phyloP scores from a whole-genome alignment of 2,329 filamentous ascomycete genomes.

The Colletotrichum acutatum region DNA sequence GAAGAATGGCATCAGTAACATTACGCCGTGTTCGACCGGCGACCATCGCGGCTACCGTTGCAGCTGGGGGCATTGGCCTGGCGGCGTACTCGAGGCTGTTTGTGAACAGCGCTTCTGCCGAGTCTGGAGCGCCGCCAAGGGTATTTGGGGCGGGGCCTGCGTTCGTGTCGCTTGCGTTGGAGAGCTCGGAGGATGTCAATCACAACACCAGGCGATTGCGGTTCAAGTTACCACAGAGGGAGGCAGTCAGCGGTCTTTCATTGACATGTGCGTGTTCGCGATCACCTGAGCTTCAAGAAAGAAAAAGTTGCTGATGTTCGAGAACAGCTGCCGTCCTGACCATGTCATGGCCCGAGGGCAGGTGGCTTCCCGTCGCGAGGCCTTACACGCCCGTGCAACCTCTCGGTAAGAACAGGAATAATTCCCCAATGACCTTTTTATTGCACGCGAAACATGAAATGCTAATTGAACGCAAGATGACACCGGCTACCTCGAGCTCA shows the following conservation, averaged over 20 bases:
- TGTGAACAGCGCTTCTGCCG: slow-evolving; percentile 35
- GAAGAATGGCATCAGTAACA: slow-evolving; percentile 24
- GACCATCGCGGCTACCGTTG: slow-evolving; percentile 39
- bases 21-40: slow-evolving; percentile 35
- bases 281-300: slow-evolving; percentile 83
- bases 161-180: slow-evolving; percentile 83
- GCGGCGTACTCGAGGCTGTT: slow-evolving; percentile 39
- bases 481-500: slow-evolving; percentile 68
- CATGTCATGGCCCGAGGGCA: slow-evolving; percentile 64
- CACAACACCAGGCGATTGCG: slow-evolving; percentile 95
- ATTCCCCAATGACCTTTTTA: neutral
- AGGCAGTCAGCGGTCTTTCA: slow-evolving; percentile 84
- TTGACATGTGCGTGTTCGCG: slow-evolving; percentile 89
- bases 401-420: slow-evolving; percentile 49
- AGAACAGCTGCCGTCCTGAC: slow-evolving; percentile 34
- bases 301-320: slow-evolving; percentile 71
- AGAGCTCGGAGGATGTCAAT: slow-evolving; percentile 82
- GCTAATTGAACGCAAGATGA: slow-evolving; percentile 53
- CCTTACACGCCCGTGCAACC: slow-evolving; percentile 75
- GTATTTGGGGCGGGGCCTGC: slow-evolving; percentile 50
- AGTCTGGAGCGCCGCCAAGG: slow-evolving; percentile 21
- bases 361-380: slow-evolving; percentile 68
- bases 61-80: slow-evolving; percentile 18
- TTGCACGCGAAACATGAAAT: neutral
- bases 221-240: slow-evolving; percentile 86